Evolutionary conservation across 495 filamentous ascomycete species (phyloP), one percentile per base, ranked within the genome.

Genomic region (Daldinia childiae): DNA sequence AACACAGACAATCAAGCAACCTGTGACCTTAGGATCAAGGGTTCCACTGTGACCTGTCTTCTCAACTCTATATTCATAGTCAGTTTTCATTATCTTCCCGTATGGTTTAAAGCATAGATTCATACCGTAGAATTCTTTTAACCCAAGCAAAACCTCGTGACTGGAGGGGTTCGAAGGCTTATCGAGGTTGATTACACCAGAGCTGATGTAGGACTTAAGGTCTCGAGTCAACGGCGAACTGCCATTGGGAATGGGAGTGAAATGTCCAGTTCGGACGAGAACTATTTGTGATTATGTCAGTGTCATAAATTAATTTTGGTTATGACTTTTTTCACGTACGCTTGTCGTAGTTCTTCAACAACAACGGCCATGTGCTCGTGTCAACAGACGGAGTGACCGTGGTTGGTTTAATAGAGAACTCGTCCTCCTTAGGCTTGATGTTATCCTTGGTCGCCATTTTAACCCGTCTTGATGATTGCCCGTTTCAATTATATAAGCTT

Each of bases 1-100:
- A 77, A 97, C 89, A 79, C 94, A 97, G 67, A 97, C 93, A 78
- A 97, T 98, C 80, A 98, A 85, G 79, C 94, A 98, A 61, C 95
- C 95, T 34, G 83, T 85, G 62, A 85, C 83, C 77, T 82, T 83
- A 74, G 95, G 95, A 82, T 99, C 95, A 64, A 99, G 90, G 24
- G 95, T 99, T 76, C 95, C 95, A 73, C 92, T 96, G 85, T 99
- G 95, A 63, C 95, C 95, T 60, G 96, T 98, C 83, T 98, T 97
- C 77, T 98, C 94, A 62, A 93, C 90, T 79, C 94, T 95, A 71
- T 38, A 67, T 36, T 55, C 3, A 43, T 43, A 27, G 56, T 80
- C 50, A 81, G 78, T 71, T 52, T 60, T 17, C 4, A 32, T n/a
- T 4, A 21, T 24, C 17, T 39, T 58, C 24, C 21, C 11, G 21